phyloP scores from a whole-genome alignment of 164 flowering plant species.

The Nelumbo lutea region DNA sequence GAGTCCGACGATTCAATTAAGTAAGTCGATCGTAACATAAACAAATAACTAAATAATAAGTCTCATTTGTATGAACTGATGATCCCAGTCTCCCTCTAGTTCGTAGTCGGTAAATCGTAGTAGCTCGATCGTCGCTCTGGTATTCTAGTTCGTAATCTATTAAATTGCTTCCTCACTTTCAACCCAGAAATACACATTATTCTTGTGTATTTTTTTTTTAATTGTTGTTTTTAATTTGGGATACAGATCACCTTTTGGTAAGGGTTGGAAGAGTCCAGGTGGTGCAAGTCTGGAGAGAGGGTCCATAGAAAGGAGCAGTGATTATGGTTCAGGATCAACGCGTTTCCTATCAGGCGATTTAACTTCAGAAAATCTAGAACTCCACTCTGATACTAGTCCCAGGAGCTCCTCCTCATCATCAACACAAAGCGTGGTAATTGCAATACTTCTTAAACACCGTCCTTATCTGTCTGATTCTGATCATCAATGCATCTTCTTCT shows the following conservation, averaged over 20 bases:
- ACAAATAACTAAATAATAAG: neutral
- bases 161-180: no score
- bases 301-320: neutral
- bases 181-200: no score
- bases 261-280: conserved; percentile 11
- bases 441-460: no score
- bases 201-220: no score
- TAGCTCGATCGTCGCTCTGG: no score
- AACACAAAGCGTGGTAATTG: conserved; percentile 2
- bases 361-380: conserved; percentile 27
- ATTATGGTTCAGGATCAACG: neutral
- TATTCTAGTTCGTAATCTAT: no score
- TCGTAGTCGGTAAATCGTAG: neutral
- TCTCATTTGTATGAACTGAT: no score
- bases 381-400: conserved; percentile 10
- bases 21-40: conserved; percentile 2
- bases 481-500: no score
- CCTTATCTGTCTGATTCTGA: no score
- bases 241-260: conserved; percentile 13
- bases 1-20: conserved; percentile 9
- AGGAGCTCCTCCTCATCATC: conserved; percentile 8
- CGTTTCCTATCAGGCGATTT: conserved; percentile 36
- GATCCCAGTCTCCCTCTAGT: neutral
- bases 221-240: neutral
- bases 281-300: conserved; percentile 14